Percentiles rank a stretch among this genome's conserved stretches.
phyloP scores from a whole-genome alignment of 176 grass and related monocot species.

The Paspalum vaginatum region DNA sequence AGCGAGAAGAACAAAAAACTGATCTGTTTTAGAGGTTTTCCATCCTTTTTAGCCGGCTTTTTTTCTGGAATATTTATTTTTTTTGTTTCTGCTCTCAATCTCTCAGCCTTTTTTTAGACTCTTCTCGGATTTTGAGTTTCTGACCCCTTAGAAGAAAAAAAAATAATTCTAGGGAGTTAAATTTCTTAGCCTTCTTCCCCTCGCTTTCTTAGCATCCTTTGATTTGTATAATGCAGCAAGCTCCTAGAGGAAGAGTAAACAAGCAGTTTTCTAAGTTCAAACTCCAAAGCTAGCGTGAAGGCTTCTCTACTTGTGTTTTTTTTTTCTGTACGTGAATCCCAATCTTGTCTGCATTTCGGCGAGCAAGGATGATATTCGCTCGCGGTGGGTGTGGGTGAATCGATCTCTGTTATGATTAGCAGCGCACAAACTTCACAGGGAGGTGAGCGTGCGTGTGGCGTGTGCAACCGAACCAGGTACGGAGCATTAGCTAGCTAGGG shows the following conservation, averaged over 20 bases:
- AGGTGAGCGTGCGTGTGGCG: conserved; percentile 6
- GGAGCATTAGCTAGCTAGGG: background rate
- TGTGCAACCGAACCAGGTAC: conserved; percentile 34
- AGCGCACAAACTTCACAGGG: conserved; percentile 33
- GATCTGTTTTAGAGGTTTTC: conserved; percentile 46
- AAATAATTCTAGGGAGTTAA: conserved; percentile 58
- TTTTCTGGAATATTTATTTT: conserved; percentile 46
- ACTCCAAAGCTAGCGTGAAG: conserved; percentile 19
- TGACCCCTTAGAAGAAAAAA: conserved; percentile 46
- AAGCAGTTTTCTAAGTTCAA: conserved; percentile 33
- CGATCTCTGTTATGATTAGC: conserved; percentile 28
- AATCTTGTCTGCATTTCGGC: conserved; percentile 54
- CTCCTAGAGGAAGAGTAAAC: conserved; percentile 54
- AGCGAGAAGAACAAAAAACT: conserved; percentile 42
- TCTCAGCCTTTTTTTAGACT: conserved; percentile 35
- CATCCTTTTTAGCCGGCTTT: conserved; percentile 43
- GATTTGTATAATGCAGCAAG: conserved; percentile 45
- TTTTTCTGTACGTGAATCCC: conserved; percentile 47
- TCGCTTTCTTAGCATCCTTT: conserved; percentile 32
- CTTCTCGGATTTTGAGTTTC: conserved; percentile 34
- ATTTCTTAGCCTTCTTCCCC: conserved; percentile 2
- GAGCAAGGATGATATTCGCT: conserved; percentile 56
- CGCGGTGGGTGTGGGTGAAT: conserved; percentile 32
- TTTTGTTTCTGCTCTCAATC: conserved; percentile 29
- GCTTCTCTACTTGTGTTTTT: background rate